Percentiles rank a stretch among this genome's conserved stretches.
phyloP scores from a whole-genome alignment of 306 rosid species.

The Rosa multiflora region DNA sequence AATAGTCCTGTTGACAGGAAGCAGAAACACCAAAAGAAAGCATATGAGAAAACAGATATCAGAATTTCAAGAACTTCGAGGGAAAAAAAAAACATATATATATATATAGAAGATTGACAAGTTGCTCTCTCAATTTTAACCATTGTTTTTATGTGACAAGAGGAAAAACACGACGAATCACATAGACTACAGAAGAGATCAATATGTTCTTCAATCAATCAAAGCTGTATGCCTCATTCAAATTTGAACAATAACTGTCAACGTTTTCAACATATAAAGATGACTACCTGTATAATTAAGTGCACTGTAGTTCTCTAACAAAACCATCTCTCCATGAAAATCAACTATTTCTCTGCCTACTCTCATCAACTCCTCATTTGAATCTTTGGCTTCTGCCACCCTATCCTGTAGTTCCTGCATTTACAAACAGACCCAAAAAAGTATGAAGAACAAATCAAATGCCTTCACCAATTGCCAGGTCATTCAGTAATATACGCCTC shows the following conservation, averaged over 20 bases:
- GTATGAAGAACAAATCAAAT: neutral
- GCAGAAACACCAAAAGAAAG: neutral
- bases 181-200: neutral
- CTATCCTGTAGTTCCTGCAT: constrained; percentile 73
- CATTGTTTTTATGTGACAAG: neutral
- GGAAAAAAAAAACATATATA: neutral
- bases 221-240: neutral
- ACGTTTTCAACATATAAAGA: neutral
- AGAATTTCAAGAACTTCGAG: neutral
- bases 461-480: neutral
- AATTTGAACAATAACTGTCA: neutral
- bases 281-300: constrained; percentile 79
- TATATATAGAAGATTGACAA: neutral
- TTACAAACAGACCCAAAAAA: constrained; percentile 11
- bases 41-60: neutral
- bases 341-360: constrained; percentile 77
- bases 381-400: constrained; percentile 50
- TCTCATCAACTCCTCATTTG: constrained; percentile 53
- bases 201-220: neutral
- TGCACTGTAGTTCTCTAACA: constrained; percentile 81
- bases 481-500: neutral
- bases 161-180: neutral
- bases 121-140: neutral
- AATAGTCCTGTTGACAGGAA: constrained; percentile 47
- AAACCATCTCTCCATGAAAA: constrained; percentile 94